Percentiles rank a stretch among this genome's conserved stretches.
phyloP scores from a whole-genome alignment of 2,329 filamentous ascomycete genomes.

The Fusarium sp. region DNA sequence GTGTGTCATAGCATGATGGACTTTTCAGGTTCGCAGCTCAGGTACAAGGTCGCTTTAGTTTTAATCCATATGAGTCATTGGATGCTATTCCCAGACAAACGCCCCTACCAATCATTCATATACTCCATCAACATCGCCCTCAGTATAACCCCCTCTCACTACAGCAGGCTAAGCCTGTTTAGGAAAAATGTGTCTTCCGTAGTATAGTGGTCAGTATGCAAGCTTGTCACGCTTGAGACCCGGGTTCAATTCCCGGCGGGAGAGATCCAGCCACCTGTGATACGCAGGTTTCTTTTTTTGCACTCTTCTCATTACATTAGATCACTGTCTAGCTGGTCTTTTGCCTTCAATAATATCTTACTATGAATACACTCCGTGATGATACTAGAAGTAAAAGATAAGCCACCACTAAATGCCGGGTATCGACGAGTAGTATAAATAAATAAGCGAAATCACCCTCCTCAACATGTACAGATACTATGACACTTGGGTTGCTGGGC shows the following conservation, averaged over 20 bases:
- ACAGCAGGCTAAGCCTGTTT: background rate
- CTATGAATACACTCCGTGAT: slow-evolving; percentile 20
- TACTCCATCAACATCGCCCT: accelerated
- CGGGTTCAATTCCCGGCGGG: slow-evolving; percentile 40
- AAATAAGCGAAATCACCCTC: slow-evolving; percentile 34
- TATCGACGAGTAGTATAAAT: slow-evolving; percentile 48
- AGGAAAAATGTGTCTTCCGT: slow-evolving; percentile 20
- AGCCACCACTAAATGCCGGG: slow-evolving; percentile 43
- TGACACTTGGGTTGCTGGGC: slow-evolving; percentile 30
- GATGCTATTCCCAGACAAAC: too few species aligned
- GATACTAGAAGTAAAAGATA: slow-evolving; percentile 8
- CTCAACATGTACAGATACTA: slow-evolving; percentile 27
- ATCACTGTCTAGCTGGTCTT: background rate
- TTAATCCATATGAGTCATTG: too few species aligned
- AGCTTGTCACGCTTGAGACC: slow-evolving; percentile 40
- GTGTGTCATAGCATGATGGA: background rate
- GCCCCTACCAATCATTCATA: background rate
- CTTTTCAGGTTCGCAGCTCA: background rate
- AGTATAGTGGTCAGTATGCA: slow-evolving; percentile 40
- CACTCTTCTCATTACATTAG: background rate
- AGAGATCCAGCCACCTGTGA: slow-evolving; percentile 34
- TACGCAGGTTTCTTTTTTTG: slow-evolving; percentile 7
- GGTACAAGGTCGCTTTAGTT: background rate
- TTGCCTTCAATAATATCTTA: background rate
- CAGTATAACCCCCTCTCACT: background rate